Evolutionary conservation across 257 asterid genomes (phyloP), one percentile per base, ranked within the genome.

Genomic region (Striga asiatica): DNA sequence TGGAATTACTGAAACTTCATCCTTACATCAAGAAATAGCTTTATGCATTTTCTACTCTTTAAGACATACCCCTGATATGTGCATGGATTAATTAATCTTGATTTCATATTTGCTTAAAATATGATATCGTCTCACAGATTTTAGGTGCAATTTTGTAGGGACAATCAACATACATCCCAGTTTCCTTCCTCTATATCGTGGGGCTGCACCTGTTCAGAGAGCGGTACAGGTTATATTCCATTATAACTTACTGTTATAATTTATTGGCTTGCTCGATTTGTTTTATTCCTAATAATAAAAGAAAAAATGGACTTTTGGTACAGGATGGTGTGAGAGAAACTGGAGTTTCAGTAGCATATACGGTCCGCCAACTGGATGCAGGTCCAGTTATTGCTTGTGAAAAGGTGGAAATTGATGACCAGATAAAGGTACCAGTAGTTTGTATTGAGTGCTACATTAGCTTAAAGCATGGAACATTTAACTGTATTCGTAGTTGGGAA

Each of bases 161-260:
- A 91, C 96, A 10, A 88, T 91, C 60, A 91, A 91, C 63, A 81
- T 91, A 57, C 96, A 91, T 60, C 96, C 98, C 31, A 87, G 95
- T 64, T 74, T 87, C 75, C 85, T 91, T 61, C 98, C 98, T 63
- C 69, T 91, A 32, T 91, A 87, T 69, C 94, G 98, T 65, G 98
- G 98, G 28, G 98, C 98, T 2, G 96, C 98, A 4, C 98, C 98
- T 61, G 96, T 91, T 69, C 98, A 91, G 78, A 82, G 98, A 67
- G 92, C 98, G 38, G 67, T 91, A 69, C 92, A 81, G 95, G 98
- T 86, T 51, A 20, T 13, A 55, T 43, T 43, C 32, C 5, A 58
- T 50, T 45, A 17, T 58, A 47, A 21, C 41, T 66, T 55, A 23
- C 47, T 35, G 38, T 39, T 6, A 19, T 55, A 3, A 18, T 46